These are phyloP conservation scores for Panellus pusillus DNA, from an alignment of 768 basidiomycete genomes.

Conservation along the genomic window DNA sequence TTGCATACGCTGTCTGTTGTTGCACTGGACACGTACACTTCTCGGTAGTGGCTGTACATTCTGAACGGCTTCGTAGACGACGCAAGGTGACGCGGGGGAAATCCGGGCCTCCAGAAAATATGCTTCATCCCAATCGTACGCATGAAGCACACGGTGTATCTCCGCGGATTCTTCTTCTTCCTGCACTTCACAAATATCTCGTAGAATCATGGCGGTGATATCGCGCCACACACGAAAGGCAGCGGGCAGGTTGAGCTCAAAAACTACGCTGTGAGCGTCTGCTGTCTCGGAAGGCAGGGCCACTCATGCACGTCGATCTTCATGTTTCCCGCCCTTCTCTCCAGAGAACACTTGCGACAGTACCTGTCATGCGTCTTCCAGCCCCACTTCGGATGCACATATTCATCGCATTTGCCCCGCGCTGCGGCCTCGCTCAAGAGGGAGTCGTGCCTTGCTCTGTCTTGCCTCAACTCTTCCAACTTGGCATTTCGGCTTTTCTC, in stretches of 20 bases:
- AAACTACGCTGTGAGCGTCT: conserved; percentile 34
- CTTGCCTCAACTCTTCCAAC: conserved; percentile 30
- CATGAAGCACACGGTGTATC: conserved; percentile 8
- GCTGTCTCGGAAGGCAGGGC: conserved; percentile 34
- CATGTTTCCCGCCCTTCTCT: no score
- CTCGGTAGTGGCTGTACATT: conserved; percentile 32
- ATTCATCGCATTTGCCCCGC: conserved; percentile 14
- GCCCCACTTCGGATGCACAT: background rate
- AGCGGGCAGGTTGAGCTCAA: conserved; percentile 41
- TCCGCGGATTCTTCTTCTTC: background rate
- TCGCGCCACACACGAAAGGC: conserved; percentile 45
- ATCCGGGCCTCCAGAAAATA: background rate
- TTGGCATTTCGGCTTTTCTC: conserved; percentile 21
- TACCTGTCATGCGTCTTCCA: background rate
- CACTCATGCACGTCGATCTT: conserved; percentile 42
- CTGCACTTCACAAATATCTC: conserved; percentile 33
- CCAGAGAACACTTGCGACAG: conserved; percentile 40
- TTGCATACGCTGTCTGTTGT: background rate
- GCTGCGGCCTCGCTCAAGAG: conserved; percentile 15
- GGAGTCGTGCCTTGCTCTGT: background rate
- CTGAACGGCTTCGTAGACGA: conserved; percentile 35
- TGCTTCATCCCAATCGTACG: conserved; percentile 16
- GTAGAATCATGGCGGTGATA: conserved; percentile 37
- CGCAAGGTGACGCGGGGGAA: conserved; percentile 33
- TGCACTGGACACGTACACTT: background rate